Evolutionary conservation across 2,329 filamentous ascomycete genomes (phyloP).

Genomic region (Sarocladium kiliense): DNA sequence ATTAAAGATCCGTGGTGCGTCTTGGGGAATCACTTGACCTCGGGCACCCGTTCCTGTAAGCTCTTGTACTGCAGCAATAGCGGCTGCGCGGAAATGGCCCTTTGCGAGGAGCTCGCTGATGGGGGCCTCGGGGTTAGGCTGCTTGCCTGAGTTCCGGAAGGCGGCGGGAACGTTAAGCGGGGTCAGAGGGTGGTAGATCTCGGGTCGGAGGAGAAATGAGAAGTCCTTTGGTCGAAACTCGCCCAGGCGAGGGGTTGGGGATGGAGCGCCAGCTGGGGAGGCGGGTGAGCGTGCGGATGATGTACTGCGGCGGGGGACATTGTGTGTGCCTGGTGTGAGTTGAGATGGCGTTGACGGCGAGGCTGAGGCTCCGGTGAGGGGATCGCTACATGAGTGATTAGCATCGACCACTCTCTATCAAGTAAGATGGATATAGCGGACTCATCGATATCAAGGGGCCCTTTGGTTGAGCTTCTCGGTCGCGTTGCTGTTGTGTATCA

Average conservation of each 20-base stretch:
- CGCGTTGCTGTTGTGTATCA: slow-evolving; percentile 36
- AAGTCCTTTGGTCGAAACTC: slow-evolving; percentile 58
- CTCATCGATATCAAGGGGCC: slow-evolving; percentile 73
- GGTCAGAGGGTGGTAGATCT: slow-evolving; percentile 78
- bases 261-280: slow-evolving; percentile 17
- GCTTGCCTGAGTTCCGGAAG: slow-evolving; percentile 64
- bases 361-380: slow-evolving; percentile 21
- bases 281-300: slow-evolving; percentile 13
- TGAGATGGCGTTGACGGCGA: slow-evolving; percentile 17
- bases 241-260: slow-evolving; percentile 24
- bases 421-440: too few species aligned
- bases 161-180: slow-evolving; percentile 54
- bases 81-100: slow-evolving; percentile 78
- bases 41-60: slow-evolving; percentile 46
- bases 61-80: slow-evolving; percentile 59
- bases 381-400: slow-evolving; percentile 17
- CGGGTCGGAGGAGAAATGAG: slow-evolving; percentile 70
- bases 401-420: too few species aligned
- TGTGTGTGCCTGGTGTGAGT: slow-evolving; percentile 13
- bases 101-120: slow-evolving; percentile 62
- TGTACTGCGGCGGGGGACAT: slow-evolving; percentile 9
- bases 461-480: slow-evolving; percentile 67
- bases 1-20: slow-evolving; percentile 64
- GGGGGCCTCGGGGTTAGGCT: slow-evolving; percentile 57
- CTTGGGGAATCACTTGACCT: slow-evolving; percentile 41